A percentile compares a stretch with the other conserved stretches of the same genome.
Conservation (phyloP, 1,284 basidiomycete species). For the Sanghuangporus weigelae region DNA sequence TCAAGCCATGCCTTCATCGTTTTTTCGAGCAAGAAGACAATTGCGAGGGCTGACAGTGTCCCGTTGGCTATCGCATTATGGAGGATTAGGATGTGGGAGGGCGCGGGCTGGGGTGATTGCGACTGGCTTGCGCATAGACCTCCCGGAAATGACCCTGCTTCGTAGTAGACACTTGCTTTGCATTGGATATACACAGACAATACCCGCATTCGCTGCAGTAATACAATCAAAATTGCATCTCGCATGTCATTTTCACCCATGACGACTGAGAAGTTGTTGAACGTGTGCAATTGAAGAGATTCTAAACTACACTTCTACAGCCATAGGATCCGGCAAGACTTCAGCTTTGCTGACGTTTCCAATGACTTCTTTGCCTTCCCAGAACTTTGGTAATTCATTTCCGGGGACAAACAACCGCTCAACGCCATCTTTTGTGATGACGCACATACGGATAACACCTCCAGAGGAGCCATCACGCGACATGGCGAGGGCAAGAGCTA, state of each 20-base stretch:
- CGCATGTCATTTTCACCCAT: background rate
- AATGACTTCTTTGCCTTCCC: slow-evolving; percentile 75
- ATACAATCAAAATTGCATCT: background rate
- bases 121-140: slow-evolving; percentile 8
- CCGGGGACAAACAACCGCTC: slow-evolving; percentile 96
- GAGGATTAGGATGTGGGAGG: slow-evolving; percentile 72
- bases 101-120: slow-evolving; percentile 30
- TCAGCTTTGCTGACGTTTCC: slow-evolving; percentile 24
- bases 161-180: background rate
- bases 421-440: slow-evolving; percentile 90
- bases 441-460: slow-evolving; percentile 95
- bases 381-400: slow-evolving; percentile 81
- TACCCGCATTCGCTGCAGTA: background rate
- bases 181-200: background rate
- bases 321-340: slow-evolving; percentile 44
- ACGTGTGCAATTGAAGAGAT: background rate
- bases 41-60: slow-evolving; percentile 51
- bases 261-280: background rate
- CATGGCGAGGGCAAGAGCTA: slow-evolving; percentile 95
- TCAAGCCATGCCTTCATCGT: slow-evolving; percentile 68
- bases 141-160: background rate
- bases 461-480: slow-evolving; percentile 97
- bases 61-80: slow-evolving; percentile 65
- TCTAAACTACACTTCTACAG: slow-evolving; percentile 47
- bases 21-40: slow-evolving; percentile 42